These are phyloP conservation scores for Gastrodia elata DNA, from an alignment of 106 monocot genomes.

Conservation along the genomic window DNA sequence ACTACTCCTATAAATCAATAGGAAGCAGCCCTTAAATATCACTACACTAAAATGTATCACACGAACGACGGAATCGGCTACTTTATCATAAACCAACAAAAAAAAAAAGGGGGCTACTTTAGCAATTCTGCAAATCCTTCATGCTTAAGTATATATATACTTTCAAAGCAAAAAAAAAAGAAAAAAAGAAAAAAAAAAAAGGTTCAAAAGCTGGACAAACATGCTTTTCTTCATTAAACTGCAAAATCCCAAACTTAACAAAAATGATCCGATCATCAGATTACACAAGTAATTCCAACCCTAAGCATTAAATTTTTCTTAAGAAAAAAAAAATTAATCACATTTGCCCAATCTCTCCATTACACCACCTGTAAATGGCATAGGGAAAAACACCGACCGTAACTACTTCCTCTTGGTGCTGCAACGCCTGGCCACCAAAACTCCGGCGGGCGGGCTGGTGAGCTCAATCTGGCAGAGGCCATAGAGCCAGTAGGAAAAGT, in stretches of 20 bases:
- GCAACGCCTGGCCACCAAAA: conserved; percentile 70
- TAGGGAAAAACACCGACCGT: not conserved
- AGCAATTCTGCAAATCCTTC: not conserved
- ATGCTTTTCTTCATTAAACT: not conserved
- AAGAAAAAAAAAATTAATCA: not conserved
- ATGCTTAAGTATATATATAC: not conserved
- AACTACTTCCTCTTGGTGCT: conserved; percentile 58
- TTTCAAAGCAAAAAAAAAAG: too few species aligned
- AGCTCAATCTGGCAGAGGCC: conserved; percentile 57
- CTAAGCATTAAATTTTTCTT: not conserved
- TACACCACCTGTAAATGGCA: not conserved
- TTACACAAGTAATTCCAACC: not conserved
- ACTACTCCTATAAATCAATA: too few species aligned
- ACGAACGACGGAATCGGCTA: too few species aligned
- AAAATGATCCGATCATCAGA: not conserved
- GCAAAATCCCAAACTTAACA: not conserved
- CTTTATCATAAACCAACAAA: not conserved
- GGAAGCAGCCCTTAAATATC: too few species aligned
- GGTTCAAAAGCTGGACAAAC: too few species aligned
- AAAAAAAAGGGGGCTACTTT: conserved; percentile 1
- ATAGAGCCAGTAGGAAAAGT: conserved; percentile 63
- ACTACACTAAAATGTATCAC: too few species aligned
- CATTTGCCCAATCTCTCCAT: not conserved
- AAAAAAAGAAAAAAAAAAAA: too few species aligned
- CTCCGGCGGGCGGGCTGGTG: conserved; percentile 61